Percentiles rank a stretch among this genome's conserved stretches.
Conservation (phyloP, 352 stramenopile genomes). For the Phytopythium kandeliae region DNA sequence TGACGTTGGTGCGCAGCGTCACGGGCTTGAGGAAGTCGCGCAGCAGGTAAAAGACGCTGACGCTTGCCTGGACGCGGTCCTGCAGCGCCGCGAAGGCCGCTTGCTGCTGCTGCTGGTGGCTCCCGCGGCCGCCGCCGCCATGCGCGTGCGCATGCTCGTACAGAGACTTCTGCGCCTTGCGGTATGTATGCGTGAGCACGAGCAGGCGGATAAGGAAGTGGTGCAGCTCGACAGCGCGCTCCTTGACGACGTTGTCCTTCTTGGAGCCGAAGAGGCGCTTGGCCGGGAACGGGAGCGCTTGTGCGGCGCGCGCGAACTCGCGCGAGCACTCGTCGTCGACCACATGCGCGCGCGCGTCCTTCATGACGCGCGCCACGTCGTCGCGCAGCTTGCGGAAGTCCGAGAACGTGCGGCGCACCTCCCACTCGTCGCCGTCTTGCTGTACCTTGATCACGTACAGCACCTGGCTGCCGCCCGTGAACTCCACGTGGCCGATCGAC, state of each 20-base stretch:
- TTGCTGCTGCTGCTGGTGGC: slow-evolving; percentile 13
- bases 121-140: no score
- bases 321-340: slow-evolving; percentile 41
- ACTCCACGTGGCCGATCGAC: slow-evolving; percentile 72
- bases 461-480: slow-evolving; percentile 57
- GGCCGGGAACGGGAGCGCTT: slow-evolving; percentile 43
- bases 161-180: slow-evolving; percentile 63
- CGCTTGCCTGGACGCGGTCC: slow-evolving; percentile 46
- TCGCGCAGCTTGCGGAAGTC: slow-evolving; percentile 71
- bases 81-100: slow-evolving; percentile 22
- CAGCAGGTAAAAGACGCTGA: slow-evolving; percentile 55
- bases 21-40: slow-evolving; percentile 71
- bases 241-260: slow-evolving; percentile 69
- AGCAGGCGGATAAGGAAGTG: slow-evolving; percentile 72
- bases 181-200: slow-evolving; percentile 66
- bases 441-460: slow-evolving; percentile 76
- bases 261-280: slow-evolving; percentile 64
- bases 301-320: slow-evolving; percentile 28
- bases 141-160: no score
- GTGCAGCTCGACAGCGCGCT: slow-evolving; percentile 64
- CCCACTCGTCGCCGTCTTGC: slow-evolving; percentile 66
- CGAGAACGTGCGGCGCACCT: slow-evolving; percentile 61
- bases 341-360: slow-evolving; percentile 39
- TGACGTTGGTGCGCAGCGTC: slow-evolving; percentile 18
- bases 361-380: slow-evolving; percentile 58